Base-by-base conservation (phyloP, 2,329 filamentous ascomycete species). In the Bipolaris oryzae region DNA sequence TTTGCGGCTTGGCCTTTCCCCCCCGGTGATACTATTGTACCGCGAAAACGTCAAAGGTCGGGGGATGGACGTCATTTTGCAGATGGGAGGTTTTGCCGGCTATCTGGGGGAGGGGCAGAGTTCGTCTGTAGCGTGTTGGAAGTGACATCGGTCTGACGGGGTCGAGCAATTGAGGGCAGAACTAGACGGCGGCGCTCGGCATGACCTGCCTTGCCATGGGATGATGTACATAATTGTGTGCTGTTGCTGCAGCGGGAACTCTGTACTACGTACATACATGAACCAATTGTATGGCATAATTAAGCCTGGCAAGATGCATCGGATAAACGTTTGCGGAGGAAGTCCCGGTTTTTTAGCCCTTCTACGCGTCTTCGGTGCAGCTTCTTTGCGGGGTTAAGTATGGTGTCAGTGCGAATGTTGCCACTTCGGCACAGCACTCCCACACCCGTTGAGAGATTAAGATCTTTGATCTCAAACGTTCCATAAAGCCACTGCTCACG, bases 291-390 rank as follows among this genome's bases (percentile, higher is more conserved):
- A 25, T 25, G 7, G 23, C 7, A 25, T 7, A 7, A 25, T 7
- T 25, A 7, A 25, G 9, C 9, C 2, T 13, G 2, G 31, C 16
- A 4, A 37, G 10, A 25, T 5, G 13, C 15, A n/a, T 25, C 52
- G 42, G 25, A 47, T 23, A 18, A 53, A 48, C 23, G 15, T 9
- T 9, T 16, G 13, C 50, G 38, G 50, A 35, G 16, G 6, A 34
- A 18, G 44, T 37, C 43, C 49, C 31, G 18, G 18, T 45, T 39
- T 51, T 51, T 51, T 13, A 15, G 13, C 25, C 10, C 43, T 51
- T 55, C 53, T 46, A 55, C 34, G 47, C 25, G 33, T 31, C 39
- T 55, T 55, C 53, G 53, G 42, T 55, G 41, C 47, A 51, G 34
- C 18, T 31, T 41, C 34, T 45, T 39, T 53, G 44, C 53, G 50